These are phyloP conservation scores for Camelina hispida DNA, from an alignment of 345 rosid species.

Conservation along the genomic window DNA sequence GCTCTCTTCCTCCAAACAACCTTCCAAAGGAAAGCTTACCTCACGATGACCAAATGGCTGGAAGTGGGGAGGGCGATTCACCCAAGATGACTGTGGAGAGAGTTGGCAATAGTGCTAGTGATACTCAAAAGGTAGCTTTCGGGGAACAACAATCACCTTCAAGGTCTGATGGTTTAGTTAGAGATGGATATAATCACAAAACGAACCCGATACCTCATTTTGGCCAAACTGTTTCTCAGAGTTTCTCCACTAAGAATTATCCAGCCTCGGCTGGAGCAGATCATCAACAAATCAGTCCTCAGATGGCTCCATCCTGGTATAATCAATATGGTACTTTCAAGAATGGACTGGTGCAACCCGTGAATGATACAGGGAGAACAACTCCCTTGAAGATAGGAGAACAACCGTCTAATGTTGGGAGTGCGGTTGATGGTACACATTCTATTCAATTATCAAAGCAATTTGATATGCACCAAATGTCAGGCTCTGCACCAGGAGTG, in stretches of 20 bases:
- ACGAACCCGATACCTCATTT: constrained; percentile 38
- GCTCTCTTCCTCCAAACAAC: constrained; percentile 57
- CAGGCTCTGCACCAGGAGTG: constrained; percentile 43
- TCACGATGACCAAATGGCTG: constrained; percentile 63
- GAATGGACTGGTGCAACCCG: constrained; percentile 65
- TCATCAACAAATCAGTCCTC: constrained; percentile 65
- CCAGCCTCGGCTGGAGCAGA: constrained; percentile 51
- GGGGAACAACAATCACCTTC: constrained; percentile 52
- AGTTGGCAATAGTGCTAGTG: constrained; percentile 53
- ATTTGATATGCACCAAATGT: constrained; percentile 42
- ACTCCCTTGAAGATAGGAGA: constrained; percentile 51
- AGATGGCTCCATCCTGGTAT: constrained; percentile 84
- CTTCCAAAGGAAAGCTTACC: constrained; percentile 47
- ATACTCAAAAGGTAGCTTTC: constrained; percentile 50
- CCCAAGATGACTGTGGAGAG: constrained; percentile 56
- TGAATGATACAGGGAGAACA: constrained; percentile 51
- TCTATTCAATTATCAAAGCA: constrained; percentile 47
- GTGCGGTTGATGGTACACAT: constrained; percentile 52
- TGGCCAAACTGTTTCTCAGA: constrained; percentile 49
- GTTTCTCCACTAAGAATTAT: constrained; percentile 45
- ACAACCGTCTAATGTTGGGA: constrained; percentile 50
- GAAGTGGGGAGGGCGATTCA: constrained; percentile 55
- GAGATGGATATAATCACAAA: constrained; percentile 46
- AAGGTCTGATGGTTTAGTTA: constrained; percentile 48
- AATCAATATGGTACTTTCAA: constrained; percentile 69